Base-by-base conservation (phyloP, 495 filamentous ascomycete genomes). In the Mycothermus thermophilus region DNA sequence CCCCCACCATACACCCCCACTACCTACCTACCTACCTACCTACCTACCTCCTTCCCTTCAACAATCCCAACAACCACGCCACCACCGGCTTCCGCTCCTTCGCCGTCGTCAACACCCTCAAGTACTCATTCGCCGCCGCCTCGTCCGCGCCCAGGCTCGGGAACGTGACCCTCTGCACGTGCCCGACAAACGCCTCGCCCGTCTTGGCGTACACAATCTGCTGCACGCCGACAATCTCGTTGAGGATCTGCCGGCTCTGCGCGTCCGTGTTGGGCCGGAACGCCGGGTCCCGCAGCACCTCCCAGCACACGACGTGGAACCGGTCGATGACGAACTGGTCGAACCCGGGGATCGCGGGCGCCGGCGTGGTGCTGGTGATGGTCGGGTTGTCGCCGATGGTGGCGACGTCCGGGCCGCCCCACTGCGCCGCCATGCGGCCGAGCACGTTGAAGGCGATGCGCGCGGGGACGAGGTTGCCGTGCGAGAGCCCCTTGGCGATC, bases 231-330 rank as follows among this genome's bases (percentile, higher is more conserved):
- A 81, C 83, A 24, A 92, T 79, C 57, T 99, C 92, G 35, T 71
- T 74, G 15, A 95, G 65, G 3, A 93, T 81, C 43, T 83, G 75
- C 47, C 79, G 80, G 13, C 80, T 75, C 53, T 90, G 83, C 10
- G 85, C 81, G 53, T 99, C 92, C 43, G 74, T 74, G 10, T 42
- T 52, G 1, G 83, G 67, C 44, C 77, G 78, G 64, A 96, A 94
- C 10, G 71, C 71, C 3, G 75, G 61, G 8, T 80, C 77, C 9
- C 69, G 71, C 2, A 88, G 71, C 1, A 96, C 74, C 5, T 76
- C 76, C 87, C 90, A 97, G 51, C 80, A 83, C 20, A 88, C 61
- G 0, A 83, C 71, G 12, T 92, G 83, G 59, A 97, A 88, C n/a
- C 79, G 72, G 17, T 75, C 66, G 34, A 94, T 80, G 61, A 92